Evolutionary conservation across 2,329 filamentous ascomycete species (phyloP), one percentile per base, ranked within the genome.

Genomic region (Xylaria digitata): DNA sequence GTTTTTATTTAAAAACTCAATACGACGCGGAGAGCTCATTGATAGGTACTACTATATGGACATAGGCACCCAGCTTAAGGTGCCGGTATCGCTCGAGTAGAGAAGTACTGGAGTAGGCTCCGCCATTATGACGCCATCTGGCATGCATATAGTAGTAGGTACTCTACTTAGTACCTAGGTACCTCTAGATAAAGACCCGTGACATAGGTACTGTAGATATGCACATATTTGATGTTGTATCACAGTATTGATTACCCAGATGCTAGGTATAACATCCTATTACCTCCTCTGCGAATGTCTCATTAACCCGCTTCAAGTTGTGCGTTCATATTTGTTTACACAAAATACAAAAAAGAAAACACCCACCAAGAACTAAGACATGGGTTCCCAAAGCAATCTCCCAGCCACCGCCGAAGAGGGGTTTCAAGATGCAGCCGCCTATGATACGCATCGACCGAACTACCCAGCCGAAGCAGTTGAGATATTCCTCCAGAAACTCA

Each of bases 391-490:
- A 56, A 62, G 60, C 56, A 61, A 59, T 32, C 70, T 78, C 32
- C 73, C 76, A 8, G 42, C 50, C 6, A 72, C 61, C 4, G 76
- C 76, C n/a, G 69, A 90, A 87, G 83, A 90, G 58, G 90, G 90
- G 63, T 93, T 93, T 77, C 80, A 85, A 69, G 83, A 92, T 70
- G 90, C 89, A 19, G 75, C 82, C 1, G 81, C 83, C 23, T 93
- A 94, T 77, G 90, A 93, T 75, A 78, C 84, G 45, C 82, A 93
- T 75, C 86, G 91, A 15, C 91, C 92, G 1, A 87, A 87, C 0
- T 93, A 93, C 77, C 84, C 87, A 1, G 71, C 82, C 0, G 82
- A 84, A 63, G 86, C 87, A 4, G 85, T 92, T 15, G 80, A 86
- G 21, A 78, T 80, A 42, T 84, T 94, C 19, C 83, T 94, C 3